Base-by-base conservation (phyloP, 192 early-diverging fungal genomes). In the Coemansia sp. region DNA sequence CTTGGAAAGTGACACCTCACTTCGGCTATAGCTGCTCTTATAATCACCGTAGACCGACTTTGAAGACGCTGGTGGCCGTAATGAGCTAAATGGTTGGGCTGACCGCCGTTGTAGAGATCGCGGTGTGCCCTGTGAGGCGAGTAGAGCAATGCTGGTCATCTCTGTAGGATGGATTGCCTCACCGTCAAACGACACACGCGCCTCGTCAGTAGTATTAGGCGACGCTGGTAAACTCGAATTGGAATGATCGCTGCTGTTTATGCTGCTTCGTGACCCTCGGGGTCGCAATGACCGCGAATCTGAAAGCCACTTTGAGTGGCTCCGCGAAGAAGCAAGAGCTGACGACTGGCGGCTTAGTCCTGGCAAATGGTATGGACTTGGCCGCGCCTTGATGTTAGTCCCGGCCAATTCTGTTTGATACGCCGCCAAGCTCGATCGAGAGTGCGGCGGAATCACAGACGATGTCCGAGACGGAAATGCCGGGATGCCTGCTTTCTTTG, bases 141-240 rank as follows among this genome's bases (percentile, higher is more conserved):
- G 25, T 2, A 63, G 41, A 12, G 71, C 60, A 9, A 79, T 69
- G 17, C 67, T 73, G 3, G 76, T 32, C 4, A 56, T 59, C 10
- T 73, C 70, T 5, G 50, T 27, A 2, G 59, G 52, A 25, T 63
- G 56, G 24, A 79, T 66, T 14, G 66, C 21, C 22, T 69, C 71
- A 17, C 77, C 77, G 47, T 80, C 77, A 62, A 75, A 80, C 9
- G 77, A 80, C 43, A 80, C 49, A 9, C 69, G 67, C 21, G 69
- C 41, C 12, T 70, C 77, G 21, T 68, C 60, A 32, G 55, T 43
- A 14, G 64, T 32, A 25, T 19, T 62, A 3, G 77, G 77, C 21
- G 77, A 75, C 0, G 56, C 51, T 4, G 77, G 71, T 9, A 57
- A 27, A 43, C 77, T 80, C 23, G 55, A 55, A 41, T 59, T 70